Percentiles rank a stretch among this genome's conserved stretches.
phyloP scores from a whole-genome alignment of 2,329 filamentous ascomycete genomes.

The Daldinia sp. region DNA sequence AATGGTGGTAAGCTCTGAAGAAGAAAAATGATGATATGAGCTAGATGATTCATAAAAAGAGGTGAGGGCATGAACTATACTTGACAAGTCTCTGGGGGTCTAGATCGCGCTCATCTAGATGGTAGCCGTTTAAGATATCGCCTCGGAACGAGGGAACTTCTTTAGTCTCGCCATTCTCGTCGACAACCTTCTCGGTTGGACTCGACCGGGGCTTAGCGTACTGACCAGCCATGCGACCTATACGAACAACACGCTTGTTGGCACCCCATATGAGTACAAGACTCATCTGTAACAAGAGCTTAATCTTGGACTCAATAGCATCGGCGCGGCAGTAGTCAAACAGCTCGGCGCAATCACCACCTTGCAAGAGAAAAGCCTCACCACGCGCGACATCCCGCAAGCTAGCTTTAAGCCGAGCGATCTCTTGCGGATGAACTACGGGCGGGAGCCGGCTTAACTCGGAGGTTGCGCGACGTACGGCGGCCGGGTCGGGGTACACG shows the following conservation, averaged over 20 bases:
- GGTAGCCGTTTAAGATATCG: constrained; percentile 93
- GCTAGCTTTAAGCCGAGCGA: constrained; percentile 78
- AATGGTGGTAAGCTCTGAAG: constrained; percentile 90
- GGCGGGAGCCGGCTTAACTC: constrained; percentile 77
- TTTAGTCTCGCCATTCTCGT: constrained; percentile 76
- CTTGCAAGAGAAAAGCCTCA: constrained; percentile 92
- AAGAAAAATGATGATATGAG: not conserved
- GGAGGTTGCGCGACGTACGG: constrained; percentile 65
- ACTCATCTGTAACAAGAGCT: constrained; percentile 96
- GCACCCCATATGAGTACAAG: constrained; percentile 91
- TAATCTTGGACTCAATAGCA: constrained; percentile 95
- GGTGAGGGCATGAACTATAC: constrained; percentile 49
- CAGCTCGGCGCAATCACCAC: constrained; percentile 95
- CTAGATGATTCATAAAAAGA: not conserved
- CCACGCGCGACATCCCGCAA: constrained; percentile 88
- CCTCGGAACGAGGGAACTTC: constrained; percentile 91
- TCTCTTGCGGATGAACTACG: constrained; percentile 81
- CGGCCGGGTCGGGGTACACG: constrained; percentile 69
- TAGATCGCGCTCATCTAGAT: constrained; percentile 75
- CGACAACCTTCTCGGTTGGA: constrained; percentile 76
- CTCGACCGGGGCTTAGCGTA: constrained; percentile 96
- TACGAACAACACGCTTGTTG: constrained; percentile 84
- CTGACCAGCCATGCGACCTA: constrained; percentile 95
- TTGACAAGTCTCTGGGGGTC: constrained; percentile 84
- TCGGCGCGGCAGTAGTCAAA: constrained; percentile 94